Evolutionary conservation across 2,329 filamentous ascomycete genomes (phyloP).

Genomic region (Aspergillus fumigatus): DNA sequence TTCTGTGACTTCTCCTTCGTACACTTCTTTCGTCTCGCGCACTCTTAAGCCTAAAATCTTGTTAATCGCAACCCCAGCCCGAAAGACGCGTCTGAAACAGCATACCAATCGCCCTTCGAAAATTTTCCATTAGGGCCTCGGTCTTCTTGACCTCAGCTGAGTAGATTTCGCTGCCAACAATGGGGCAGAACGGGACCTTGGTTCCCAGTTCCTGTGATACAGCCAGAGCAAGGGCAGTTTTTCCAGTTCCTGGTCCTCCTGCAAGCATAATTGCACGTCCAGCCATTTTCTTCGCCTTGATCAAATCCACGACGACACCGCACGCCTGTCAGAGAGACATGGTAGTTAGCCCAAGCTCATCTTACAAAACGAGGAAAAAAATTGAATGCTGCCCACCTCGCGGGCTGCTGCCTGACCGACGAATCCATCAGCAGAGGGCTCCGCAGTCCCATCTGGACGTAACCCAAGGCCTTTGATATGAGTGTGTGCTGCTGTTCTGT

Average conservation of each 20-base stretch:
- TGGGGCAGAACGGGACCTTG: constrained; percentile 97
- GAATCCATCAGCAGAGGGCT: constrained; percentile 75
- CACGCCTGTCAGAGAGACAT: constrained; percentile 60
- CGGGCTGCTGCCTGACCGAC: constrained; percentile 82
- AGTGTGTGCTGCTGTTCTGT: constrained; percentile 92
- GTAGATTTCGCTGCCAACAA: constrained; percentile 97
- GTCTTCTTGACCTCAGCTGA: constrained; percentile 99
- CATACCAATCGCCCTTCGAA: constrained; percentile 85
- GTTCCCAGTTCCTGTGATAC: constrained; percentile 96
- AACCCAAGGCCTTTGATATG: constrained; percentile 95
- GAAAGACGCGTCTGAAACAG: background rate
- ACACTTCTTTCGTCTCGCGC: constrained; percentile 97
- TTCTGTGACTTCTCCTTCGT: constrained; percentile 97
- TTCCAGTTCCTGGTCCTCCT: constrained; percentile 92
- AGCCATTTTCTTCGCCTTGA: constrained; percentile 95
- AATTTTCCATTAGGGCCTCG: constrained; percentile 98
- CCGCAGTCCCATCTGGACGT: constrained; percentile 78
- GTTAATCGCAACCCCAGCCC: constrained; percentile 12
- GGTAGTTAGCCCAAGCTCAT: constrained; percentile 10
- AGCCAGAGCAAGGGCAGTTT: constrained; percentile 91
- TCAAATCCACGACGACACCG: constrained; percentile 92
- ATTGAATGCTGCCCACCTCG: constrained; percentile 59
- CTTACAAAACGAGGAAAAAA: background rate
- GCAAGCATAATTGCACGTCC: constrained; percentile 89
- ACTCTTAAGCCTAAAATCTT: constrained; percentile 65